A percentile compares a stretch with the other conserved stretches of the same genome.
Evolutionary conservation across 78 protist genomes (phyloP).

Genomic region (Creolimax fragrantissima): DNA sequence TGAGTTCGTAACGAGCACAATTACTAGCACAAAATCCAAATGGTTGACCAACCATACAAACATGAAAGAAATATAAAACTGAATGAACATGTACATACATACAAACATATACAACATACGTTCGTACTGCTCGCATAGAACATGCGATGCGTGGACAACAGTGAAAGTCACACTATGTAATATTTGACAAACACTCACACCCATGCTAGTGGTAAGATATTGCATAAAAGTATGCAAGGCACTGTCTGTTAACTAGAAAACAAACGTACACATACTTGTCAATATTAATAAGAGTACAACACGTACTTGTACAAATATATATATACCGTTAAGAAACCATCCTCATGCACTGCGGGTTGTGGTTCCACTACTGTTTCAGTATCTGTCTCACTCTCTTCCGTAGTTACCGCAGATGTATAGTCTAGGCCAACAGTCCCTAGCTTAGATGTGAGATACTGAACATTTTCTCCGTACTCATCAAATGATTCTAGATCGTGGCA

Average conservation of each 20-base stretch:
- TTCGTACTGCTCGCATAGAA: too few species aligned
- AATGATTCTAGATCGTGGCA: background rate
- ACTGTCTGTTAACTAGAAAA: too few species aligned
- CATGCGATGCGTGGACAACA: too few species aligned
- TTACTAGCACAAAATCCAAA: too few species aligned
- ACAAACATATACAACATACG: background rate
- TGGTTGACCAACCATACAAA: too few species aligned
- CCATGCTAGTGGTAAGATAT: too few species aligned
- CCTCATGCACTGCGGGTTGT: background rate
- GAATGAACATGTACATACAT: background rate
- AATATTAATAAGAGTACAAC: too few species aligned
- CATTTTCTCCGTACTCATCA: background rate
- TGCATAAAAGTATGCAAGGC: too few species aligned
- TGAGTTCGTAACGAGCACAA: too few species aligned
- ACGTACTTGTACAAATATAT: background rate
- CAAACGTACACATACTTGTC: too few species aligned
- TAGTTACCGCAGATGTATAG: background rate
- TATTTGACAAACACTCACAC: too few species aligned
- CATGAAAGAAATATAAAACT: background rate
- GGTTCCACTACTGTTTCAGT: background rate
- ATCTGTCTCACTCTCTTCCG: background rate
- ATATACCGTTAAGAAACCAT: background rate
- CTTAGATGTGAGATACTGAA: background rate
- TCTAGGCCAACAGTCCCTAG: background rate
- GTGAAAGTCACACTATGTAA: too few species aligned